Conservation (phyloP, 306 rosid genomes). For the Echinosophora koreensis region DNA sequence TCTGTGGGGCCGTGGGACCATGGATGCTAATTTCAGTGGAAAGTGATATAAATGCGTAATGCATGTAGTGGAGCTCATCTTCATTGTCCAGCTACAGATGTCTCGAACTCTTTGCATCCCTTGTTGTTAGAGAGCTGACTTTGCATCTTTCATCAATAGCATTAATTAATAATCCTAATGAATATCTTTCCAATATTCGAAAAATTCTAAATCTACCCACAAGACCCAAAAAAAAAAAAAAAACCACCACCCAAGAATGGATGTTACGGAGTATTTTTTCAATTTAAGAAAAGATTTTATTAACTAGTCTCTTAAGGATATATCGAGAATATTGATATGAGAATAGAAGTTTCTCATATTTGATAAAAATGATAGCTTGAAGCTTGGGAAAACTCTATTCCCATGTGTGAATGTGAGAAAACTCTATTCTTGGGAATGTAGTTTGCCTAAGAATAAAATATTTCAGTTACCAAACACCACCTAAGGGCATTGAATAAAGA, state of each 20-base stretch:
- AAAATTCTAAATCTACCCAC: neutral
- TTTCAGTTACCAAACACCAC: too few species aligned
- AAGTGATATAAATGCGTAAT: conserved; percentile 4
- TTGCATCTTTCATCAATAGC: neutral
- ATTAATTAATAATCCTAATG: neutral
- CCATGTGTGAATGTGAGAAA: too few species aligned
- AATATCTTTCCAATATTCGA: neutral
- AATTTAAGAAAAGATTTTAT: neutral
- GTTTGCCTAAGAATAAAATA: too few species aligned
- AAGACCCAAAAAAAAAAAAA: neutral
- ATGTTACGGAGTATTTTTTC: too few species aligned
- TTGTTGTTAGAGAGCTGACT: conserved; percentile 37
- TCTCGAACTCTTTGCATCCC: conserved; percentile 15
- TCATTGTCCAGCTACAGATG: conserved; percentile 7
- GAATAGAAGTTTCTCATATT: too few species aligned
- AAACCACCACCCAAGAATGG: too few species aligned
- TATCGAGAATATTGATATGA: too few species aligned
- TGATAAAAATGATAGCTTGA: too few species aligned
- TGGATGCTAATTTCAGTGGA: conserved; percentile 43
- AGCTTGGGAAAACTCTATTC: too few species aligned
- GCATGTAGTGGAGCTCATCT: conserved; percentile 44
- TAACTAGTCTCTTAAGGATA: too few species aligned
- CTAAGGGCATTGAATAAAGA: too few species aligned
- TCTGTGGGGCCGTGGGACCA: neutral
- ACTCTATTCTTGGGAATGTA: too few species aligned